phyloP scores from a whole-genome alignment of 495 filamentous ascomycete genomes.

The Penicillium coprophilum region DNA sequence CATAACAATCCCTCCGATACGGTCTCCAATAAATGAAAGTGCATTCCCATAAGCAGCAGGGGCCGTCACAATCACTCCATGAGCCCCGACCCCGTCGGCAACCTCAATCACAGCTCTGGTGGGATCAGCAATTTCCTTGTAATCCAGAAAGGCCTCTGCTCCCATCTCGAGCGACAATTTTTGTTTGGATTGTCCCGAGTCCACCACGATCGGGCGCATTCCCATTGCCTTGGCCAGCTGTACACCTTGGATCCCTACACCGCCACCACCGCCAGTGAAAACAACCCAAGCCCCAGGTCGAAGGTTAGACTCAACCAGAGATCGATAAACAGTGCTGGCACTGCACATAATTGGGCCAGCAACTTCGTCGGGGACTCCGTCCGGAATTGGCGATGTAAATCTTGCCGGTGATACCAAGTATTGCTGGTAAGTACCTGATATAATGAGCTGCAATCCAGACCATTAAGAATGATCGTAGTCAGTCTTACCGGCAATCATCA shows the following conservation, averaged over 20 bases:
- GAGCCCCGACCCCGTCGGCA: conserved; percentile 47
- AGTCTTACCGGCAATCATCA: conserved; percentile 34
- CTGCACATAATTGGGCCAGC: conserved; percentile 65
- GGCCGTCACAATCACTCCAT: conserved; percentile 53
- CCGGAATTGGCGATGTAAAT: conserved; percentile 67
- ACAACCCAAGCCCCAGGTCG: conserved; percentile 61
- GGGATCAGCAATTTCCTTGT: conserved; percentile 37
- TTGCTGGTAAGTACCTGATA: conserved; percentile 63
- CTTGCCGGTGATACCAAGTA: conserved; percentile 62
- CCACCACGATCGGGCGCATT: conserved; percentile 53
- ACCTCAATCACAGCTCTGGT: conserved; percentile 40
- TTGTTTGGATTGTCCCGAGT: conserved; percentile 44
- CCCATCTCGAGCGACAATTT: conserved; percentile 45
- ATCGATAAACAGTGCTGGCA: conserved; percentile 56
- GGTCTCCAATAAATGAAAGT: conserved; percentile 37
- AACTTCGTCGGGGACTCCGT: conserved; percentile 53
- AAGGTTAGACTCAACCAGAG: conserved; percentile 53
- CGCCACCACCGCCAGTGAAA: conserved; percentile 53
- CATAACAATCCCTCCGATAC: conserved; percentile 48
- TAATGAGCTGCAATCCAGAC: neutral
- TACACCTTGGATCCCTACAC: conserved; percentile 61
- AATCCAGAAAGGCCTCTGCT: conserved; percentile 54
- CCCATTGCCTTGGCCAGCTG: conserved; percentile 61
- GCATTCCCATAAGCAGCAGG: conserved; percentile 46
- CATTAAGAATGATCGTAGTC: neutral